phyloP scores from a whole-genome alignment of 2,329 filamentous ascomycete species.

The Iodosphaeria phyllophila region DNA sequence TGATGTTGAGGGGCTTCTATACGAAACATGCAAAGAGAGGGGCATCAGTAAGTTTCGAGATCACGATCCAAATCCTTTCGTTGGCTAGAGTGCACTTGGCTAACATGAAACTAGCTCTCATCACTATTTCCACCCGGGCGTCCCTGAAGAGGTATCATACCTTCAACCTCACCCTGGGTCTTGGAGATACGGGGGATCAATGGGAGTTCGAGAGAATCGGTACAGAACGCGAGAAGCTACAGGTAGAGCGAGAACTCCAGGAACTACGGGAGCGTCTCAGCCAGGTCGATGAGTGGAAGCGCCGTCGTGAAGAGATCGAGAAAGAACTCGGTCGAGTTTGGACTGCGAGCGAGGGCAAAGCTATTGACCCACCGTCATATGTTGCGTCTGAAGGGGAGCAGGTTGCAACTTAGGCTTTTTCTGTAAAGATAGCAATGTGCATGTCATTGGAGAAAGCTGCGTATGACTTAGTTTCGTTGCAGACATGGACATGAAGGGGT shows the following conservation, averaged over 20 bases:
- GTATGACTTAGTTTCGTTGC: too few relatives aligned
- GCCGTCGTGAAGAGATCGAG: constrained; percentile 63
- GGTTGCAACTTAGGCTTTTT: too few relatives aligned
- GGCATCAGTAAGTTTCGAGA: constrained; percentile 56
- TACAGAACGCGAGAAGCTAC: constrained; percentile 80
- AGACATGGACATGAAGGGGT: too few relatives aligned
- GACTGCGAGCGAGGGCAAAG: constrained; percentile 30
- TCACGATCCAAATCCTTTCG: neutral
- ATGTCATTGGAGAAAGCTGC: too few relatives aligned
- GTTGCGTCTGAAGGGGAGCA: constrained; percentile 8
- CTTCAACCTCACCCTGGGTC: constrained; percentile 70
- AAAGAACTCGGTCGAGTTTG: constrained; percentile 51
- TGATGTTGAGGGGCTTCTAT: constrained; percentile 85
- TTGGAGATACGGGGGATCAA: constrained; percentile 62
- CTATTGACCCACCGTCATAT: constrained; percentile 28
- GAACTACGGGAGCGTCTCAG: constrained; percentile 65
- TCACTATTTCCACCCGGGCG: constrained; percentile 88
- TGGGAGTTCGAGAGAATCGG: constrained; percentile 93
- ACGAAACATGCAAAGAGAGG: constrained; percentile 80
- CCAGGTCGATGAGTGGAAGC: constrained; percentile 73
- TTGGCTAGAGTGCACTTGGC: neutral
- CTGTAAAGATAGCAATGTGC: too few relatives aligned
- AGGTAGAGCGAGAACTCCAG: constrained; percentile 76
- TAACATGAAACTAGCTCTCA: constrained; percentile 43
- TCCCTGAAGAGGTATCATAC: constrained; percentile 93